Percentiles rank a stretch among this genome's conserved stretches.
phyloP scores from a whole-genome alignment of 495 filamentous ascomycete genomes.

The Aspergillus ostianus region DNA sequence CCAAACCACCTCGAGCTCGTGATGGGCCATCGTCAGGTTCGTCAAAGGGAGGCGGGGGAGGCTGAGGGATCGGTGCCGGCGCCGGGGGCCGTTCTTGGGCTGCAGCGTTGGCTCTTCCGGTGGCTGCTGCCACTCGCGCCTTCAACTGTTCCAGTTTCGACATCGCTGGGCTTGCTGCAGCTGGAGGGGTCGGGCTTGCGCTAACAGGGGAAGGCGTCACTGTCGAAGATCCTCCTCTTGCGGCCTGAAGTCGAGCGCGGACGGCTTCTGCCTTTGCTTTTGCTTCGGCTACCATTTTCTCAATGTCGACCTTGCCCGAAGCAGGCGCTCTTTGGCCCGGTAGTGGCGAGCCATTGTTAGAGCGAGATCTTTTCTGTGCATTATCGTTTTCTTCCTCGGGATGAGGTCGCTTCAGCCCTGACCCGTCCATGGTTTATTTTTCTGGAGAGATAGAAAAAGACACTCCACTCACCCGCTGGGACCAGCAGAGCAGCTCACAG shows the following conservation, averaged over 20 bases:
- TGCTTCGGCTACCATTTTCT: slow-evolving; percentile 62
- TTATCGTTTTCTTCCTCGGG: slow-evolving; percentile 52
- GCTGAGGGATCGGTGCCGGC: slow-evolving; percentile 38
- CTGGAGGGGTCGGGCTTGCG: slow-evolving; percentile 42
- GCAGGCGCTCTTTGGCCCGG: slow-evolving; percentile 37
- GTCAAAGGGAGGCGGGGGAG: slow-evolving; percentile 21
- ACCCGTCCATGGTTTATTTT: slow-evolving; percentile 48
- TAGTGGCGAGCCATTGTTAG: slow-evolving; percentile 57
- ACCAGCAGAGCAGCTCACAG: slow-evolving; percentile 6
- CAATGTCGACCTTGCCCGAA: slow-evolving; percentile 52
- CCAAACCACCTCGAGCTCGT: slow-evolving; percentile 71
- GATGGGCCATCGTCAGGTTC: slow-evolving; percentile 47
- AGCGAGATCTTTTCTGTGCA: slow-evolving; percentile 57
- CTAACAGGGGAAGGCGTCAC: slow-evolving; percentile 31
- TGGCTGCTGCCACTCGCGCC: slow-evolving; percentile 76
- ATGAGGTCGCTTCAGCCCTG: slow-evolving; percentile 58
- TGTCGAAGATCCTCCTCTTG: slow-evolving; percentile 36
- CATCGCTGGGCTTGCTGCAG: slow-evolving; percentile 44
- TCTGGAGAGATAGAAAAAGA: slow-evolving; percentile 1
- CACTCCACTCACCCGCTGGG: slow-evolving; percentile 19
- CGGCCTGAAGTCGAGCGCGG: slow-evolving; percentile 52
- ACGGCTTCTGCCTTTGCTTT: slow-evolving; percentile 59
- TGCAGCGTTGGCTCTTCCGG: slow-evolving; percentile 54
- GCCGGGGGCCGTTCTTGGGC: slow-evolving; percentile 38
- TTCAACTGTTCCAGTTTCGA: slow-evolving; percentile 67